Evolutionary conservation across 148 eudicot genomes (phyloP).

Genomic region (Chenopodium quinoa): DNA sequence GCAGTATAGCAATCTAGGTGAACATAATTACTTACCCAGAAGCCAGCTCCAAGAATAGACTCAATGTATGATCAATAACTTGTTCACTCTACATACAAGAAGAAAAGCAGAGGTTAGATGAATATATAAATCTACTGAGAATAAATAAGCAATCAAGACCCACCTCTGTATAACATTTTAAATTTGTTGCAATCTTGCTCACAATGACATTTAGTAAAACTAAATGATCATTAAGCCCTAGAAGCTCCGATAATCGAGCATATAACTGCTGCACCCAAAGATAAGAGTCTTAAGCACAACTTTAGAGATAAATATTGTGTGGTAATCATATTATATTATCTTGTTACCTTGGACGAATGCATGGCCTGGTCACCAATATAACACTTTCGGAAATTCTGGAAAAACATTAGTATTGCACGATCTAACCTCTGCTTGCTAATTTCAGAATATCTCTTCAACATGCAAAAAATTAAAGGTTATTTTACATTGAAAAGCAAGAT

Average conservation of each 20-base stretch:
- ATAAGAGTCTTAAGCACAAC: slow-evolving; percentile 20
- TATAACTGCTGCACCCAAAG: slow-evolving; percentile 75
- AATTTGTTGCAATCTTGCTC: slow-evolving; percentile 82
- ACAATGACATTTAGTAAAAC: slow-evolving; percentile 72
- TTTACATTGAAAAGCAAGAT: neutral
- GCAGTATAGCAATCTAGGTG: slow-evolving; percentile 1
- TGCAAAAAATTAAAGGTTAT: neutral
- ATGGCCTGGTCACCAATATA: slow-evolving; percentile 88
- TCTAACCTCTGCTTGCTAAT: slow-evolving; percentile 84
- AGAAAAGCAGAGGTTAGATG: slow-evolving; percentile 12
- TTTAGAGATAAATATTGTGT: neutral
- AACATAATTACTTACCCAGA: slow-evolving; percentile 60
- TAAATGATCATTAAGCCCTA: slow-evolving; percentile 85
- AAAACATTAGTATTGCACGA: slow-evolving; percentile 72
- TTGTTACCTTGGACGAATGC: slow-evolving; percentile 78
- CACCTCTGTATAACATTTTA: slow-evolving; percentile 83
- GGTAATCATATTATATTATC: neutral
- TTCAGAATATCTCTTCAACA: slow-evolving; percentile 72
- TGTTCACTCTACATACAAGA: slow-evolving; percentile 64
- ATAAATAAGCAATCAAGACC: slow-evolving; percentile 13
- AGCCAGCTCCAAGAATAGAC: slow-evolving; percentile 82
- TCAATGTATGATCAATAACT: slow-evolving; percentile 77
- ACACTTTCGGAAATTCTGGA: slow-evolving; percentile 71
- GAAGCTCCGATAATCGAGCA: slow-evolving; percentile 80
- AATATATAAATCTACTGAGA: slow-evolving; percentile 1